Evolutionary conservation across 2,329 filamentous ascomycete genomes (phyloP).

Genomic region (Capronia coronata): DNA sequence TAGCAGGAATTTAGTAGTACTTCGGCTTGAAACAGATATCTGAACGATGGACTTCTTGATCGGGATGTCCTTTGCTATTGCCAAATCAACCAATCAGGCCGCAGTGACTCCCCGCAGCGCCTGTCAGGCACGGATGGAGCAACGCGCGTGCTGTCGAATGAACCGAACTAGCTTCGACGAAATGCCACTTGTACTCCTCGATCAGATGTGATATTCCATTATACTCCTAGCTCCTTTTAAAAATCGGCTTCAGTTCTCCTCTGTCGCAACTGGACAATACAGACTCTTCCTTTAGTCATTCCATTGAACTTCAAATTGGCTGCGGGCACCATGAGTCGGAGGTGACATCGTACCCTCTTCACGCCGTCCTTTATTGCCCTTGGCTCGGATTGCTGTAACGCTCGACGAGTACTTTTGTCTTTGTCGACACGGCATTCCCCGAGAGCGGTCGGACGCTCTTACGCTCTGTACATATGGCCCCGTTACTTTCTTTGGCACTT

Average conservation of each 20-base stretch:
- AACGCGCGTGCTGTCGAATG: background rate
- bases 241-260: no score
- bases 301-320: background rate
- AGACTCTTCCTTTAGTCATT: background rate
- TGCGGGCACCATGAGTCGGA: background rate
- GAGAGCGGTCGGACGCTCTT: background rate
- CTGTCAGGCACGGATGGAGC: background rate
- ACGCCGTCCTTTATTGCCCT: background rate
- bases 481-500: conserved; percentile 7
- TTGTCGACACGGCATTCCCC: background rate
- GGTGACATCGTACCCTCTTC: background rate
- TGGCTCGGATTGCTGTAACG: background rate
- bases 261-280: background rate
- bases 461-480: conserved; percentile 6
- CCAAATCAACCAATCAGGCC: background rate
- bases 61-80: background rate
- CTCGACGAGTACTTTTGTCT: background rate
- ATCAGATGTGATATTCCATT: background rate
- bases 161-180: background rate
- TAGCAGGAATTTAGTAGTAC: background rate
- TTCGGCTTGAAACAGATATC: no score
- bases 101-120: background rate
- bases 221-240: no score
- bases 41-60: no score
- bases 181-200: background rate